Conservation (phyloP, 768 basidiomycete genomes). For the Tulasnella sp. region DNA sequence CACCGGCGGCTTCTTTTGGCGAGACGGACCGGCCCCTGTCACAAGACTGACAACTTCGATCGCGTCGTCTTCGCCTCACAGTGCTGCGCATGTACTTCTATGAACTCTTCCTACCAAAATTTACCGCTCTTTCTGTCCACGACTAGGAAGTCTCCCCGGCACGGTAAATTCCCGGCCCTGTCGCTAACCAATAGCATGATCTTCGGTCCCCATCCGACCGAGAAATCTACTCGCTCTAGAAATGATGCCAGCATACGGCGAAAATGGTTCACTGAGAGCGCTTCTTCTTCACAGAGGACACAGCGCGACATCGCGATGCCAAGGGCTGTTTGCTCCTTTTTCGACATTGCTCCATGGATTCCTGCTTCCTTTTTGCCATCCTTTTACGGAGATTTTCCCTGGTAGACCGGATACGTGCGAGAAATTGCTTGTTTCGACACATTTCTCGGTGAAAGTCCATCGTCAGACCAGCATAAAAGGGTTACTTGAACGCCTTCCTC, state of each 20-base stretch:
- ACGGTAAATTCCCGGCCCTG: neutral
- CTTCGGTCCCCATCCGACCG: conserved; percentile 8
- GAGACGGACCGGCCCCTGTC: neutral
- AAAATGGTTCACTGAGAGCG: conserved; percentile 3
- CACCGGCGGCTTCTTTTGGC: neutral
- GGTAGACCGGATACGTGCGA: neutral
- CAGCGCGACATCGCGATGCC: neutral
- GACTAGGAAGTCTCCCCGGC: neutral
- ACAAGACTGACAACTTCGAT: neutral
- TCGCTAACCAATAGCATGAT: conserved; percentile 6
- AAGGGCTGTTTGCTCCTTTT: neutral
- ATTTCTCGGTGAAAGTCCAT: neutral
- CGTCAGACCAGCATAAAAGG: neutral
- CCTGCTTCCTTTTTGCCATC: neutral
- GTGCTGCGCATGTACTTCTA: neutral
- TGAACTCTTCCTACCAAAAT: neutral
- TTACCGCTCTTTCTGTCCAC: neutral
- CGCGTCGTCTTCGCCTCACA: neutral
- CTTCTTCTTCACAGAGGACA: neutral
- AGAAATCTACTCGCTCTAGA: neutral
- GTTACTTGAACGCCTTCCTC: neutral
- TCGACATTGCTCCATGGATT: neutral
- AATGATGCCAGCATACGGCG: neutral
- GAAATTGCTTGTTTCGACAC: neutral
- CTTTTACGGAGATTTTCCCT: neutral